Conservation (phyloP, 2,329 filamentous ascomycete genomes). For the Trichoderma lentiforme region DNA sequence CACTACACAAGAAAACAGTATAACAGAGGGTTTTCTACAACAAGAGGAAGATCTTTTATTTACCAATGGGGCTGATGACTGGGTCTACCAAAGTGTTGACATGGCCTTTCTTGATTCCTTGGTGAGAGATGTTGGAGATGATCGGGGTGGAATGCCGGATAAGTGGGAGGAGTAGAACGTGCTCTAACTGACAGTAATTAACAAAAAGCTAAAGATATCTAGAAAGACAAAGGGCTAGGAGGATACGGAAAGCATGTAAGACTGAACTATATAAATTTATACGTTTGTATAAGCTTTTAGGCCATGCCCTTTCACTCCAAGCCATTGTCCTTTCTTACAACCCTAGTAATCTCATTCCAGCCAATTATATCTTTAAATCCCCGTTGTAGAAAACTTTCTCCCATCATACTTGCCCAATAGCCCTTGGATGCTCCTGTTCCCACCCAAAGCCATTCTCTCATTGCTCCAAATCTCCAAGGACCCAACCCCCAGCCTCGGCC, state of each 20-base stretch:
- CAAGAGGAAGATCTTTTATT: background rate
- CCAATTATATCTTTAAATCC: background rate
- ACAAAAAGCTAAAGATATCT: background rate
- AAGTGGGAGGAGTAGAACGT: background rate
- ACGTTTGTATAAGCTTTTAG: background rate
- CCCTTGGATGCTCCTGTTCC: slow-evolving; percentile 1
- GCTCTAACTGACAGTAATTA: background rate
- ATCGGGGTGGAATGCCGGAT: background rate
- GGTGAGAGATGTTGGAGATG: background rate
- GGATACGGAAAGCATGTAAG: background rate
- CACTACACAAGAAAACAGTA: background rate
- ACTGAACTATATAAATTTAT: background rate
- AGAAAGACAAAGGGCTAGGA: background rate
- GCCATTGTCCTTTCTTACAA: background rate
- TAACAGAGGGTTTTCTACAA: background rate
- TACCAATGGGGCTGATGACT: background rate
- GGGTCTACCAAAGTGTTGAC: background rate
- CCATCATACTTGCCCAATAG: background rate
- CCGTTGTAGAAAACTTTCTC: background rate
- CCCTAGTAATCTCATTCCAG: background rate
- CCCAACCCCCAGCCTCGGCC: background rate
- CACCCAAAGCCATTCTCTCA: background rate
- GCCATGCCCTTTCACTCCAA: background rate
- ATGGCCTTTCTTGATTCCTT: background rate
- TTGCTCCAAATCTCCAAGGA: background rate